Conservation (phyloP, 345 rosid species). For the Eucalyptus urophylla region DNA sequence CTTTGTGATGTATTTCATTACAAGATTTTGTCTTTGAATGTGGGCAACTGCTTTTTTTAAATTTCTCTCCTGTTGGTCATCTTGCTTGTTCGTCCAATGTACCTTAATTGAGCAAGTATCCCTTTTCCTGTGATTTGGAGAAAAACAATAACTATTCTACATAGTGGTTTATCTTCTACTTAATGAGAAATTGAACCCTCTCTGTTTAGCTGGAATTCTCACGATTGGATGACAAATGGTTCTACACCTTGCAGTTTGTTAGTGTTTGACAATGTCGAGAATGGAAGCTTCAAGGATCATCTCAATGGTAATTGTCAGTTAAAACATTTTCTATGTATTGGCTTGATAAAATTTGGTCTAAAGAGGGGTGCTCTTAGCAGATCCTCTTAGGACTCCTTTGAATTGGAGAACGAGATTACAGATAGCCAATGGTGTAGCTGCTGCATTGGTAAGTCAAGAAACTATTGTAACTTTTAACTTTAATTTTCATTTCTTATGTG, state of each 20-base stretch:
- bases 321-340: neutral
- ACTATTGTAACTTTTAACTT: neutral
- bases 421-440: slow-evolving; percentile 81
- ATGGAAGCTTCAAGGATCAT: slow-evolving; percentile 90
- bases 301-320: slow-evolving; percentile 46
- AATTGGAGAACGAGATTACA: slow-evolving; percentile 78
- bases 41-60: neutral
- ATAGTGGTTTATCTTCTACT: neutral
- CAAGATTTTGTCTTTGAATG: neutral
- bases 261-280: slow-evolving; percentile 63
- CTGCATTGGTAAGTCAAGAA: slow-evolving; percentile 66
- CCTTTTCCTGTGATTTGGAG: neutral
- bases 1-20: neutral
- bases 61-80: neutral
- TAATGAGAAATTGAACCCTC: neutral
- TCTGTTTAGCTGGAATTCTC: neutral
- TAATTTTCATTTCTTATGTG: neutral
- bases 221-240: neutral
- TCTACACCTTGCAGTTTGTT: slow-evolving; percentile 46
- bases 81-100: neutral
- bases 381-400: slow-evolving; percentile 90
- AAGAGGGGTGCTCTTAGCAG: slow-evolving; percentile 23
- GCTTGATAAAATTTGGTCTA: neutral
- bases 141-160: neutral
- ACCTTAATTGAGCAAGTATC: neutral